Base-by-base conservation (phyloP, 2,329 filamentous ascomycete genomes). In the Leptographium radiaticola region DNA sequence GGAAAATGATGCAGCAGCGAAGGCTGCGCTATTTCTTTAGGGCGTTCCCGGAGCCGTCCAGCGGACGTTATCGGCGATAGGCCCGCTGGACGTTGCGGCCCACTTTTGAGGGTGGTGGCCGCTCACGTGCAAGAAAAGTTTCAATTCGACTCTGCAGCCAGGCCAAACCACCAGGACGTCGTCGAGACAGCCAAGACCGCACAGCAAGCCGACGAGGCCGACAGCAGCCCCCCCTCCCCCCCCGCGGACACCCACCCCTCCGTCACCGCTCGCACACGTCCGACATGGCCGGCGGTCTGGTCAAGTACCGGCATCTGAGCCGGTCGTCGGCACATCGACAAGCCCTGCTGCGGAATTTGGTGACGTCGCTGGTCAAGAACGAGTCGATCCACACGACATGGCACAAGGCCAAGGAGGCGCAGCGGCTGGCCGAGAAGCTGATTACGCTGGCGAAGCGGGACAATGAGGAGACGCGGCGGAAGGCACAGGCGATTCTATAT, bases 361-460 rank as follows among this genome's bases (percentile, higher is more conserved):
- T 97, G 67, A 95, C 91, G 61, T 93, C 91, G 53, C 86, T 98
- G 61, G 86, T 98, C 72, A 79, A 87, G 70, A 83, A 95, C 70
- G 93, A 98, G 74, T 83, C 88, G 59, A 95, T 98, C 72, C 83
- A 85, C 59, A 98, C 93, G 51, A 95, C 93, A 71, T 96, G 87
- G 78, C 84, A 86, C 67, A 97, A 97, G 73, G 93, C 93, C 49
- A 98, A 97, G 72, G 93, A 98, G 74, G 87, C 93, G 20, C 93
- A 98, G 72, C 80, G 87, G 45, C 69, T 97, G 62, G 93, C 90
- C 9, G 93, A 98, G 67, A 94, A 95, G 75, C 75, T 97, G 61
- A 90, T 98, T 64, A 96, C 90, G 6, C 70, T 95, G 62, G 91
- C 87, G 20, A 98, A 97, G 79, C 86, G 84, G 72, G 89, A 96